Evolutionary conservation across 2,329 filamentous ascomycete genomes (phyloP), one percentile per base, ranked within the genome.

Genomic region (Aspergillus pseudotamarii): DNA sequence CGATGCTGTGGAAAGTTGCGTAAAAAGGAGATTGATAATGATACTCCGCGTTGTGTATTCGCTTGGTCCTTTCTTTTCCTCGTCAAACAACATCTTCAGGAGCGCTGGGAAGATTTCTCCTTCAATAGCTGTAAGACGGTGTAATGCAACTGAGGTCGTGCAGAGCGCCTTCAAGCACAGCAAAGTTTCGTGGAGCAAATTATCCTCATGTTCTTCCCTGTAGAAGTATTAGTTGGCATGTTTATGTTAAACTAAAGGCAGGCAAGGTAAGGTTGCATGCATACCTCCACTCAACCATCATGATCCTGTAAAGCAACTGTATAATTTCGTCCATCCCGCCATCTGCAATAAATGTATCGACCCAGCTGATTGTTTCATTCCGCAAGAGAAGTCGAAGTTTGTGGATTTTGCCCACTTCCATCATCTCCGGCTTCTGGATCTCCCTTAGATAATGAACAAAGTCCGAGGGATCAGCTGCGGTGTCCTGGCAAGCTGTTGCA

Each of bases 61-160:
- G 81, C 92, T 96, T 0, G 95, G 95, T 0, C 95, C 95, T 77
- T 98, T 98, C 82, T 94, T 96, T 75, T 98, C 94, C n/a, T 96
- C 92, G 72, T 97, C 94, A 72, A 98, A 98, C 46, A 98, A 84
- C 90, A 98, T 93, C 63, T 87, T 87, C 54, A 98, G 80, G 54
- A 99, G 82, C 30, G 92, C 91, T 2, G 94, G 93, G 73, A 98
- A 97, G 10, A 99, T 84, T 0, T 90, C 89, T 6, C 84, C 82
- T 69, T 96, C 92, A 62, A 97, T 92, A 11, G 88, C 87, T 68
- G 91, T 86, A 9, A 99, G 86, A 73, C 94, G 91, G 68, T 91
- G 87, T 71, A 97, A 84, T 1, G 93, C 95, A 41, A 92, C 85
- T 19, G 92, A 93, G 1, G 94, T 97, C 1, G 95, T 99, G 75